phyloP scores from a whole-genome alignment of 495 filamentous ascomycete species.

The Astrothelium subdiscretum region DNA sequence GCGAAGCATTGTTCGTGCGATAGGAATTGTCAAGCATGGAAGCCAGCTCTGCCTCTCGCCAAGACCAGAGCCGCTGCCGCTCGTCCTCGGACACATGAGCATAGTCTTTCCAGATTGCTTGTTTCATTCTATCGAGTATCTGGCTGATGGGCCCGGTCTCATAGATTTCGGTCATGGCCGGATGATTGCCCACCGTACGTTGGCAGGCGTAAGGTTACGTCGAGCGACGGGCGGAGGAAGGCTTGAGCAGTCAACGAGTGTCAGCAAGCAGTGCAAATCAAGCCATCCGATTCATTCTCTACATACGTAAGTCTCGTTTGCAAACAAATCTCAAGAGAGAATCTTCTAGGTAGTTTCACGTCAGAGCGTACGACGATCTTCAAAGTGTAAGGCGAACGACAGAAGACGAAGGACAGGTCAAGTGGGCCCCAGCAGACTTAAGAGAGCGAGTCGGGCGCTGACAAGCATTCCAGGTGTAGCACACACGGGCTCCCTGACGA shows the following conservation, averaged over 20 bases:
- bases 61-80: constrained; percentile 11
- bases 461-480: not conserved
- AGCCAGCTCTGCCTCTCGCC: constrained; percentile 8
- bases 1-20: not conserved
- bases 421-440: not conserved
- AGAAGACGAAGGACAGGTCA: not conserved
- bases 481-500: not conserved
- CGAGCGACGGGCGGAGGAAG: not conserved
- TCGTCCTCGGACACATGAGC: constrained; percentile 6
- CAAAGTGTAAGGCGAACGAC: not conserved
- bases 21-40: not conserved
- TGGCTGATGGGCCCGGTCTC: constrained; percentile 3
- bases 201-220: not conserved
- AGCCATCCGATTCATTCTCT: not conserved
- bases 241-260: not conserved
- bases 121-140: constrained; percentile 6
- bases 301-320: not conserved
- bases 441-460: not conserved
- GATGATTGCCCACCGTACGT: not conserved
- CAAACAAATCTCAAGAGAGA: not conserved
- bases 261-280: not conserved
- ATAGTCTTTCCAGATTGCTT: constrained; percentile 6
- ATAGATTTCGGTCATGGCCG: not conserved
- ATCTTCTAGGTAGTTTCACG: not conserved
- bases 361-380: not conserved